Conservation (phyloP, 257 asterid genomes). For the Sherardia arvensis region DNA sequence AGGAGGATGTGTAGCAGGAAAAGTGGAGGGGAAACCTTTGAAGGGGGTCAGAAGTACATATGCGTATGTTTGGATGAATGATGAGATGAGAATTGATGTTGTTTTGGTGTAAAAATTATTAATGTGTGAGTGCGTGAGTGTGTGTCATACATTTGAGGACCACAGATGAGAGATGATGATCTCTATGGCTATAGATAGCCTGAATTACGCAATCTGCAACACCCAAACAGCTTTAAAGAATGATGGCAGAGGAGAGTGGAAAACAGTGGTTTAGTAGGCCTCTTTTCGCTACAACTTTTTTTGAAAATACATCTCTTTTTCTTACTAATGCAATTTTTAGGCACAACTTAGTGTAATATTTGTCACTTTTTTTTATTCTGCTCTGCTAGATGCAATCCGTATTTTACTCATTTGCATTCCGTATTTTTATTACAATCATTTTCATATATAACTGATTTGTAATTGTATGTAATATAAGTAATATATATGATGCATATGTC, state of each 20-base stretch:
- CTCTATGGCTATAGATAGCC: slow-evolving; percentile 2
- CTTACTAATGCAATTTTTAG: too few species aligned
- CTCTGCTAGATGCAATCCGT: too few species aligned
- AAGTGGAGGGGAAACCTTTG: not conserved
- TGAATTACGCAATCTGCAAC: slow-evolving; percentile 16
- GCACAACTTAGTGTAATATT: too few species aligned
- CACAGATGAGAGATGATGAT: not conserved
- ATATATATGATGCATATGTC: too few species aligned
- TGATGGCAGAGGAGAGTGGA: slow-evolving; percentile 13
- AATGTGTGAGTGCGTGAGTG: not conserved
- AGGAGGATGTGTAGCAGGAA: not conserved
- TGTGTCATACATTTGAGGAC: slow-evolving; percentile 7
- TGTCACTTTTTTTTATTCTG: too few species aligned
- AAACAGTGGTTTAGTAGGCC: slow-evolving; percentile 8
- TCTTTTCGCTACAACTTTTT: slow-evolving; percentile 1
- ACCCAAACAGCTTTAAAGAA: slow-evolving; percentile 18
- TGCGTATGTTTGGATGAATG: not conserved
- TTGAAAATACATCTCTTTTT: too few species aligned
- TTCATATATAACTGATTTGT: too few species aligned
- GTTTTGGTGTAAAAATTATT: not conserved
- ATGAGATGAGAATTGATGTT: not conserved
- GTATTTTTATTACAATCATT: too few species aligned
- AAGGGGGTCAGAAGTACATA: slow-evolving; percentile 8
- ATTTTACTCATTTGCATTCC: too few species aligned
- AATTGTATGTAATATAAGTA: too few species aligned